A percentile compares a stretch with the other conserved stretches of the same genome.
These are phyloP conservation scores for Colletotrichum horii DNA, from an alignment of 2,329 filamentous ascomycete species.

Conservation along the genomic window DNA sequence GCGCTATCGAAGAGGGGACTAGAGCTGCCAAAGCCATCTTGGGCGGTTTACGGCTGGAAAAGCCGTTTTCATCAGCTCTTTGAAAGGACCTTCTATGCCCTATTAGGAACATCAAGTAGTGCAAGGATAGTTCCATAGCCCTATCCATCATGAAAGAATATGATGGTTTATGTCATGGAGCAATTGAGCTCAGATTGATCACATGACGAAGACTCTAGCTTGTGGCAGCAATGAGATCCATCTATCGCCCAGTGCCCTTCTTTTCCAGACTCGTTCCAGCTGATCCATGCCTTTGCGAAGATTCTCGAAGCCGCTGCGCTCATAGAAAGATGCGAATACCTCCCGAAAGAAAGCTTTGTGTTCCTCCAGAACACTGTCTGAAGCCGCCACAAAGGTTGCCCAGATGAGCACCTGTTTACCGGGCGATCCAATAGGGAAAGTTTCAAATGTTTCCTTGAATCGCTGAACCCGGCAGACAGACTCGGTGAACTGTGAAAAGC, in stretches of 20 bases:
- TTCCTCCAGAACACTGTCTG: conserved; percentile 27
- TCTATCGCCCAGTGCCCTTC: conserved; percentile 20
- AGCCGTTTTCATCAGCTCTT: not conserved
- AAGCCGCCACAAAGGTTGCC: conserved; percentile 31
- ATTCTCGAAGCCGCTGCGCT: conserved; percentile 28
- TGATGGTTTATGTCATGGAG: not conserved
- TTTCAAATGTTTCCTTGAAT: conserved; percentile 27
- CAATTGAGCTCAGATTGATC: not conserved
- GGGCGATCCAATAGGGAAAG: conserved; percentile 23
- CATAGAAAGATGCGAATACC: conserved; percentile 20
- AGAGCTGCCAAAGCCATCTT: not conserved
- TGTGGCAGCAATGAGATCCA: conserved; percentile 30
- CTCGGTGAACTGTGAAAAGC: not conserved
- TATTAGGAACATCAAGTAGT: not conserved
- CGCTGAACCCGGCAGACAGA: conserved; percentile 27
- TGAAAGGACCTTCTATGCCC: not conserved
- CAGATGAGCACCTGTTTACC: conserved; percentile 30
- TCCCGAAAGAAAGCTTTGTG: conserved; percentile 29
- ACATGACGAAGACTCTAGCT: conserved; percentile 29
- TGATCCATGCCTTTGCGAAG: conserved; percentile 26
- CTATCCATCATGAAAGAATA: not conserved
- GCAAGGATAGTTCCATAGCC: not conserved
- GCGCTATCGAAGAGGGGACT: conserved; percentile 30
- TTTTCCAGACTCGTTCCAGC: conserved; percentile 27
- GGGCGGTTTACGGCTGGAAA: not conserved